Evolutionary conservation across 164 flowering plant genomes (phyloP), one percentile per base, ranked within the genome.

Genomic region (Magnolia changhungtana): DNA sequence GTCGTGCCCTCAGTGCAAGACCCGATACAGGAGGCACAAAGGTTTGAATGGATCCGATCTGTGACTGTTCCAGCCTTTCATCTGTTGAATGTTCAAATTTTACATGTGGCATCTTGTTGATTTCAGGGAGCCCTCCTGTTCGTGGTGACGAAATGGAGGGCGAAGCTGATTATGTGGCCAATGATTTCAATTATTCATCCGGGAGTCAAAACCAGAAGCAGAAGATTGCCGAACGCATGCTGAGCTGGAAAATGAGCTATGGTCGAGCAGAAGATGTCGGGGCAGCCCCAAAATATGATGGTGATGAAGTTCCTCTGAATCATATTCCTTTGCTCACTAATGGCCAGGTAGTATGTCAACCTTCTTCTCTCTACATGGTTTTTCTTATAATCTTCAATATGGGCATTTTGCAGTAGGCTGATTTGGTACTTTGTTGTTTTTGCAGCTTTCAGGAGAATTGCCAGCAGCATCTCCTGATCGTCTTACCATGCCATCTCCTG

Each of bases 401-500:
- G 19, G 19, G 59, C 1, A 24, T 0, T 64, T 21, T 50, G 9
- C 24, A 6, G 29, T 37, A 23, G 59, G n/a, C 10, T 76, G 58
- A 50, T n/a, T 21, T 24, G 71, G 45, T 67, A 59, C 8, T 55
- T n/a, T 69, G 52, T 16, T 63, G 19, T 7, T 68, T 73, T 71
- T 27, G 8, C 78, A 93, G 98, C 89, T 89, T 68, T 95, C 97
- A 19, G 98, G 98, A 23, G 98, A 94, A 81, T 75, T 92, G 18
- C 90, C 98, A 74, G 90, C 89, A 69, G 94, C 96, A 77, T 95
- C 98, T 72, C 97, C 98, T 76, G 97, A 88, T 58, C 94, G 84
- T 7, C 81, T 88, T 74, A 90, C 95, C 45, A 87, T 90, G 92
- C 89, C 93, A 70, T 92, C 97, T 80, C 89, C 96, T 79, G 88